A percentile compares a stretch with the other conserved stretches of the same genome.
phyloP scores from a whole-genome alignment of 2,329 filamentous ascomycete species.

The Diaporthe sp. region DNA sequence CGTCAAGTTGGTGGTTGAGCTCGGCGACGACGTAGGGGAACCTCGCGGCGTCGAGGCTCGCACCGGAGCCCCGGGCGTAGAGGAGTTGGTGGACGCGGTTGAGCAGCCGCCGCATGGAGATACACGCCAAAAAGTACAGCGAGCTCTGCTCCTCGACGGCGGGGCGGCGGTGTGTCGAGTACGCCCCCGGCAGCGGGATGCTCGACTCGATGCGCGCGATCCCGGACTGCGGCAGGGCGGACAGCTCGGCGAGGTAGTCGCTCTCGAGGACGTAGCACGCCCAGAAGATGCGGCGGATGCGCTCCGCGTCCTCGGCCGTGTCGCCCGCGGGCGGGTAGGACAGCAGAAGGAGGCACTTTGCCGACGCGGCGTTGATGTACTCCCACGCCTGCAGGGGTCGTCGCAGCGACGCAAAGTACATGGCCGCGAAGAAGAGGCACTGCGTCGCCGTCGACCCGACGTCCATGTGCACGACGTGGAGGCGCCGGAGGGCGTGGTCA shows the following conservation, averaged over 20 bases:
- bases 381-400: slow-evolving; percentile 64
- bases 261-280: slow-evolving; percentile 65
- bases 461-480: slow-evolving; percentile 57
- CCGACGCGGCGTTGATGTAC: slow-evolving; percentile 59
- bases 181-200: slow-evolving; percentile 57
- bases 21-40: slow-evolving; percentile 61
- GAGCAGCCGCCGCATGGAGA: slow-evolving; percentile 59
- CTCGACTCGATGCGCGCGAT: slow-evolving; percentile 63
- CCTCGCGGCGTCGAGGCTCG: slow-evolving; percentile 53
- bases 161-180: slow-evolving; percentile 53
- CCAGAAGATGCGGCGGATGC: slow-evolving; percentile 63
- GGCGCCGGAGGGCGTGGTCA: slow-evolving; percentile 55
- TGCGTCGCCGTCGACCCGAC: slow-evolving; percentile 58
- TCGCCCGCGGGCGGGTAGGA: slow-evolving; percentile 52
- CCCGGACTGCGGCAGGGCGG: slow-evolving; percentile 59
- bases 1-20: slow-evolving; percentile 58
- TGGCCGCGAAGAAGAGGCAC: slow-evolving; percentile 59
- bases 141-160: slow-evolving; percentile 58
- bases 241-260: slow-evolving; percentile 63
- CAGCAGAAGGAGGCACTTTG: slow-evolving; percentile 60
- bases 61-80: slow-evolving; percentile 54
- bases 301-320: slow-evolving; percentile 54
- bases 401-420: slow-evolving; percentile 62
- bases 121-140: slow-evolving; percentile 64
- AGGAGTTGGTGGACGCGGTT: slow-evolving; percentile 61